Evolutionary conservation across 2,329 filamentous ascomycete genomes (phyloP).

Genomic region (Trichophyton benhamiae): DNA sequence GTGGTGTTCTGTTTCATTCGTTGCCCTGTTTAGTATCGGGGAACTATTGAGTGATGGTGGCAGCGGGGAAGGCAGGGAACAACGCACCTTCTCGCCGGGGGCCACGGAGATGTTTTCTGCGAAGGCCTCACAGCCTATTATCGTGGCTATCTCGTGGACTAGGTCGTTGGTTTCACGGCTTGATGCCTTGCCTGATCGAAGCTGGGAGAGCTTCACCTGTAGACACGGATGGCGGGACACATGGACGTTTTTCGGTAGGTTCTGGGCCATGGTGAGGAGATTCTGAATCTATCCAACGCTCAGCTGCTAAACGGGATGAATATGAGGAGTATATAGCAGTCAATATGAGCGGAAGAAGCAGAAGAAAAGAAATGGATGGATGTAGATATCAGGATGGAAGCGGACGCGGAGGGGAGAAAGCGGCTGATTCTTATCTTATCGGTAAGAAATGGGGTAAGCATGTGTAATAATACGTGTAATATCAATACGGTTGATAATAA

Average conservation of each 20-base stretch:
- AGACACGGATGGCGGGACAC: conserved; percentile 79
- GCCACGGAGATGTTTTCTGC: conserved; percentile 47
- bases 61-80: neutral
- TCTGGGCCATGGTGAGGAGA: neutral
- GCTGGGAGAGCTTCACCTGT: conserved; percentile 74
- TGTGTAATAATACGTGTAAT: neutral
- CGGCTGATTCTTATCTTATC: neutral
- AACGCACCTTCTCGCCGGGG: conserved; percentile 52
- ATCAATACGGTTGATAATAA: neutral
- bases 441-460: neutral
- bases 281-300: no score
- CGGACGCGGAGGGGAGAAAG: neutral
- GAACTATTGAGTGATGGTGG: neutral
- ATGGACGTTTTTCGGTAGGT: conserved; percentile 49
- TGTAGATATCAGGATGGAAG: neutral
- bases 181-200: conserved; percentile 59
- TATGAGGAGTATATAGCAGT: no score
- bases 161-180: conserved; percentile 67
- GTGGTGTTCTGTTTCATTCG: conserved; percentile 49
- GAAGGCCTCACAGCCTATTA: conserved; percentile 73
- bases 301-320: no score
- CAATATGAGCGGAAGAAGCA: no score
- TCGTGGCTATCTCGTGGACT: conserved; percentile 73
- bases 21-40: neutral
- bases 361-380: neutral